Base-by-base conservation (phyloP, 768 basidiomycete species). In the Auriscalpium vulgare region DNA sequence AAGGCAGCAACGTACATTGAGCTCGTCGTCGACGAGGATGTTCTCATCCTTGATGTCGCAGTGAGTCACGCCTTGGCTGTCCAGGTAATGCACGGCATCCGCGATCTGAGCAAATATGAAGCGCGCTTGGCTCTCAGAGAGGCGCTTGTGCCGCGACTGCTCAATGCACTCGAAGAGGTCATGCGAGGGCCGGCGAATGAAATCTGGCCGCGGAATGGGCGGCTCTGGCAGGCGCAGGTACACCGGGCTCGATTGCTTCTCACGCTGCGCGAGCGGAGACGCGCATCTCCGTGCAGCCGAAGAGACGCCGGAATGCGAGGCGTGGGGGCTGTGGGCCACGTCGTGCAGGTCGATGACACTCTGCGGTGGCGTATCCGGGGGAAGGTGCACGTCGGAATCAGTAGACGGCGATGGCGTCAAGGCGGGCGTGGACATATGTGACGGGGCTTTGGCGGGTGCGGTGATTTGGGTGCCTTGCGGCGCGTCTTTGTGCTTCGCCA, bases 1-100 rank as follows among this genome's bases (percentile, higher is more conserved):
- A 50, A 53, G 49, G 36, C 29, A 37, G 45, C 38, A 36, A 56
- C 72, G 57, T 65, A 86, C 88, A 73, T 81, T 87, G 59, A 90
- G 76, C 59, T 87, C 72, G 68, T 72, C 74, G 70, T 89, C 88
- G 37, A 92, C 83, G 51, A 92, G 82, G 49, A 94, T 70, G 66
- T 99, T 99, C 70, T 99, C 95, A 54, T 97, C 95, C 68, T 99
- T 99, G 64, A 99, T 85, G 68, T 99, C 95, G 43, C 95, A 87
- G 69, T 99, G 95, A 0, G 88, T 84, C 62, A 98, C 89, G 29
- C 94, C 91, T 57, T 82, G 85, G 47, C 75, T 73, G 64, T 95
- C 80, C 37, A 97, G 78, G 66, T 94, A 91, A 58, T 80, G 71
- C 7, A 94, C 87, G 38, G 85, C 88, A 55, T 92, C 88, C 51